phyloP scores from a whole-genome alignment of 768 basidiomycete genomes.

The Boletus fagicola region DNA sequence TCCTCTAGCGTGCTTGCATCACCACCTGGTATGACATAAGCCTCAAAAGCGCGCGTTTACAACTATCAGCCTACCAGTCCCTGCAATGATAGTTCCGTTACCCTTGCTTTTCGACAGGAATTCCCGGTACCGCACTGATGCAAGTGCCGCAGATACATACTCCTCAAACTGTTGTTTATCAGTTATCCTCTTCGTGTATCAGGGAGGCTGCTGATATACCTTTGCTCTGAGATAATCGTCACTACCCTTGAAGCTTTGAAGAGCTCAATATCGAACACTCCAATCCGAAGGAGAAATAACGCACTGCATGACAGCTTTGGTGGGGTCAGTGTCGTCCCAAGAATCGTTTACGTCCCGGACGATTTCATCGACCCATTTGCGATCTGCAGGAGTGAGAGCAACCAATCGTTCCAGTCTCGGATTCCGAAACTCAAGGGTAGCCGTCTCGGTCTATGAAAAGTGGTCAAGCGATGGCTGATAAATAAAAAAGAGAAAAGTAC shows the following conservation, averaged over 20 bases:
- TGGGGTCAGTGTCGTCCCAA: conserved; percentile 68
- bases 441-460: conserved; percentile 73
- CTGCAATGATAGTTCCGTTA: conserved; percentile 63
- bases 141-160: conserved; percentile 84
- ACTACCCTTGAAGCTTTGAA: conserved; percentile 81
- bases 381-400: conserved; percentile 84
- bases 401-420: conserved; percentile 74
- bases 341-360: conserved; percentile 81
- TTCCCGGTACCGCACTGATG: conserved; percentile 87
- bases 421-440: conserved; percentile 83
- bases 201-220: conserved; percentile 39
- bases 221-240: conserved; percentile 92
- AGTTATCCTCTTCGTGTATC: neutral
- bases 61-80: conserved; percentile 40
- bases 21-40: conserved; percentile 42
- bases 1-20: conserved; percentile 64
- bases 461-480: neutral
- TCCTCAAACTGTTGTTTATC: conserved; percentile 67
- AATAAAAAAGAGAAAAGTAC: conserved; percentile 36
- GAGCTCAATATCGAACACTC: neutral
- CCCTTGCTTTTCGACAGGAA: conserved; percentile 72
- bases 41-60: neutral
- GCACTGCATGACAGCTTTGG: conserved; percentile 61
- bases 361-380: conserved; percentile 98
- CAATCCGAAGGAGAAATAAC: conserved; percentile 27